Base-by-base conservation (phyloP, 2,329 filamentous ascomycete genomes). In the Dissoconium aciculare region DNA sequence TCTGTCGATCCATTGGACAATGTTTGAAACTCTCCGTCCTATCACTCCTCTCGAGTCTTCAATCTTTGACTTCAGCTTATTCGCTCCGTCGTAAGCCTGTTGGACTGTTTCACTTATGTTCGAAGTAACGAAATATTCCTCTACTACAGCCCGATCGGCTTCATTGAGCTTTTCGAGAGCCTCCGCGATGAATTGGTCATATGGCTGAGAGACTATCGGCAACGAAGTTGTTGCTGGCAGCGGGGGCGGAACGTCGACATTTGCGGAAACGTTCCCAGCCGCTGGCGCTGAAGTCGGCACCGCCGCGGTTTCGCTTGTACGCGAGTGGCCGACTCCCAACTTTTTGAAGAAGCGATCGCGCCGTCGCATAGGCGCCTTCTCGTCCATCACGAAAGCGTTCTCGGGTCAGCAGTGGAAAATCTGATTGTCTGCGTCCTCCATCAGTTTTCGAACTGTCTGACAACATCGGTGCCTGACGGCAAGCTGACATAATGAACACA, bases 1-100 rank as follows among this genome's bases (percentile, higher is more conserved):
- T 15, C 6, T 34, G 4, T 34, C 27, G 5, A 30, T 14, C 15
- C 27, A 13, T 5, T 10, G 17, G 15, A 34, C 9, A 3, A 30
- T n/a, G 17, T 30, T 34, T 5, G 23, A 13, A 11, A 15, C 16
- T 13, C 8, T 23, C 19, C n/a, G 8, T n/a, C 19, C 19, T 8
- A 23, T 23, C 19, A n/a, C 8, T 23, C 19, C 19, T 8, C 8
- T 23, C n/a, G 19, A 23, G 19, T 23, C 19, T 23, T 23, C 19
- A 8, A 23, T 8, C 19, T 23, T 23, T n/a, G 19, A 8, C 19
- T 23, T 23, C n/a, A 23, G 19, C 19, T 23, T n/a, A n/a, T 23
- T 23, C 19, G 19, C 19, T n/a, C 19, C 19, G n/a, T 23, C 19
- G n/a, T 23, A 23, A 8, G 19, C 19, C 19, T 8, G 8, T n/a